Base-by-base conservation (phyloP, 352 stramenopile genomes). In the Plasmopara halstedii region DNA sequence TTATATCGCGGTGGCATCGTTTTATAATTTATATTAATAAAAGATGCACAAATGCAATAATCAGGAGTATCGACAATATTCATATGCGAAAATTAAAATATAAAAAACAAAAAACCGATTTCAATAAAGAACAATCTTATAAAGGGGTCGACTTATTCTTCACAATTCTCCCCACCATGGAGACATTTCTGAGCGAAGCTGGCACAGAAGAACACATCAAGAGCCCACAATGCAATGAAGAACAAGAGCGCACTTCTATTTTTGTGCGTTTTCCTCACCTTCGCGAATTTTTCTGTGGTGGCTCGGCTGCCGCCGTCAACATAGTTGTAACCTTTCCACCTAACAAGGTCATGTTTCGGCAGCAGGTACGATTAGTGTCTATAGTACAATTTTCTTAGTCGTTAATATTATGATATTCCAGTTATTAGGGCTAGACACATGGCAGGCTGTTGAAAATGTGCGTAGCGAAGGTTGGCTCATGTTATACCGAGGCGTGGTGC, bases 341-440 rank as follows among this genome's bases (percentile, higher is more conserved):
- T 29, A 94, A 94, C 59, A 95, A 95, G 62, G 58, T 95, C 51
- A 95, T 95, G 82, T 95, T 95, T 50, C 76, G 84, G 8, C 82
- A 95, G 46, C 82, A 94, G 77, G 83, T 85, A 69, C 13, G 21
- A 10, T 23, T 14, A 21, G 17, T 46, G 9, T 10, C 21, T n/a
- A 18, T 19, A 8, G 15, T 45, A n/a, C 20, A 15, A 43, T n/a
- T n/a, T n/a, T n/a, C n/a, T n/a, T n/a, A n/a, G n/a, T n/a, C n/a
- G n/a, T n/a, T n/a, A n/a, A n/a, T n/a, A n/a, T 38, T 14, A 19
- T 37, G 0, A 6, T 26, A 1, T 26, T 14, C 2, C 57, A 88
- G 77, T 48, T 91, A n/a, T 88, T 88, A 38, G 80, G 80, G 0
- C 40, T 88, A 19, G 86, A 72, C 42, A 85, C 71, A 22, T 61